These are phyloP conservation scores for Epichloe festucae DNA, from an alignment of 2,329 filamentous ascomycete species.

Conservation along the genomic window DNA sequence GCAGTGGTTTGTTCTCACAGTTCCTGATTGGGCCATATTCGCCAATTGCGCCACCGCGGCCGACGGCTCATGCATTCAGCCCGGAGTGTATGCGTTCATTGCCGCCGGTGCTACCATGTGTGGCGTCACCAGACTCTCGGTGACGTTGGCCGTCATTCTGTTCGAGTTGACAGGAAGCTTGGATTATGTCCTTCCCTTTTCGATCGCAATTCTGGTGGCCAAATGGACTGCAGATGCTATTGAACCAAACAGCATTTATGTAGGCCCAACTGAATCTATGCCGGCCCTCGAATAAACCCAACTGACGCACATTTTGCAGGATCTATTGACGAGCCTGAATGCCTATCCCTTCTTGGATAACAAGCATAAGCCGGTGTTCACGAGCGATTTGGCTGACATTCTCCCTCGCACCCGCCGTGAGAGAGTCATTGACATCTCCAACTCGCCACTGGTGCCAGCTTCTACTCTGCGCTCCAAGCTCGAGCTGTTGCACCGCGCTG, in stretches of 20 bases:
- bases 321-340: constrained; percentile 92
- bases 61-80: constrained; percentile 77
- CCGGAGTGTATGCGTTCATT: constrained; percentile 91
- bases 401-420: constrained; percentile 61
- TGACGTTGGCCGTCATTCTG: constrained; percentile 86
- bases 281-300: not conserved
- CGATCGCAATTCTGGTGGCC: constrained; percentile 78
- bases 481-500: constrained; percentile 66
- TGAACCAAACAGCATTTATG: constrained; percentile 87
- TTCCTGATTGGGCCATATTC: constrained; percentile 61
- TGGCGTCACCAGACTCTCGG: constrained; percentile 82
- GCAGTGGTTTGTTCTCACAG: constrained; percentile 66
- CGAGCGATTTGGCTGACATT: constrained; percentile 76
- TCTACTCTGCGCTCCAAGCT: constrained; percentile 66
- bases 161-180: constrained; percentile 93
- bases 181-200: constrained; percentile 91
- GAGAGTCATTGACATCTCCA: constrained; percentile 77
- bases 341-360: constrained; percentile 96
- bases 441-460: constrained; percentile 68
- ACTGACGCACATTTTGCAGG: constrained; percentile 31
- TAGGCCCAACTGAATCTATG: constrained; percentile 24
- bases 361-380: constrained; percentile 85
- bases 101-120: constrained; percentile 97
- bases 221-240: constrained; percentile 97
- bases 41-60: constrained; percentile 56